Conservation (phyloP, 73 alveolate species). For the Loxodes magnus region DNA sequence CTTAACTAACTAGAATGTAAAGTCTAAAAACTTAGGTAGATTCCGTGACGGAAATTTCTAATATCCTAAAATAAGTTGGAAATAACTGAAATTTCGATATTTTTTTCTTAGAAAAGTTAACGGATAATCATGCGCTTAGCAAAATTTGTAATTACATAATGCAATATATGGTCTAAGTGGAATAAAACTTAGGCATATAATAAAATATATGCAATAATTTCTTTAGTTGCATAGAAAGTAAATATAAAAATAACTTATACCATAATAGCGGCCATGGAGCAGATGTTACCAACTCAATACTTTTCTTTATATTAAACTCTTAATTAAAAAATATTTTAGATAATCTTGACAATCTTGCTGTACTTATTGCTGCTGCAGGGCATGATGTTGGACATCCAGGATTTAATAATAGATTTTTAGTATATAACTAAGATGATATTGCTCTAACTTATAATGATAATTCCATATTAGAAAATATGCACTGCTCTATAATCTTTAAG, state of each 20-base stretch:
- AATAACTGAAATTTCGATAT: no score
- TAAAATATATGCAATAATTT: no score
- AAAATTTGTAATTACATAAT: no score
- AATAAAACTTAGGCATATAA: no score
- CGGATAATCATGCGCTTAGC: no score
- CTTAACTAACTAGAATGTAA: no score
- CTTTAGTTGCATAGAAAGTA: background rate
- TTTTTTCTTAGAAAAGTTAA: no score
- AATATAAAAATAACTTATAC: conserved; percentile 1
- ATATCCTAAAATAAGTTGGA: no score
- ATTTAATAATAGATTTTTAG: background rate
- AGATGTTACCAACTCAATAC: background rate
- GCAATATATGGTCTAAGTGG: no score
- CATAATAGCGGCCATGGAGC: conserved; percentile 12
- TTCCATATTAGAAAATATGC: conserved; percentile 4
- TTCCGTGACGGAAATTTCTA: no score
- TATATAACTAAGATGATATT: background rate
- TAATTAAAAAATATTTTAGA: background rate
- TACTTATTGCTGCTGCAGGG: background rate
- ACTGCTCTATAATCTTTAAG: background rate
- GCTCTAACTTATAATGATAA: background rate
- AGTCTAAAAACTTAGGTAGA: no score
- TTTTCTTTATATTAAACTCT: background rate
- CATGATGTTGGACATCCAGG: conserved; percentile 11
- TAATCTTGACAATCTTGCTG: background rate